phyloP scores from a whole-genome alignment of 2,329 filamentous ascomycete species.

The Neonectria ditissima region DNA sequence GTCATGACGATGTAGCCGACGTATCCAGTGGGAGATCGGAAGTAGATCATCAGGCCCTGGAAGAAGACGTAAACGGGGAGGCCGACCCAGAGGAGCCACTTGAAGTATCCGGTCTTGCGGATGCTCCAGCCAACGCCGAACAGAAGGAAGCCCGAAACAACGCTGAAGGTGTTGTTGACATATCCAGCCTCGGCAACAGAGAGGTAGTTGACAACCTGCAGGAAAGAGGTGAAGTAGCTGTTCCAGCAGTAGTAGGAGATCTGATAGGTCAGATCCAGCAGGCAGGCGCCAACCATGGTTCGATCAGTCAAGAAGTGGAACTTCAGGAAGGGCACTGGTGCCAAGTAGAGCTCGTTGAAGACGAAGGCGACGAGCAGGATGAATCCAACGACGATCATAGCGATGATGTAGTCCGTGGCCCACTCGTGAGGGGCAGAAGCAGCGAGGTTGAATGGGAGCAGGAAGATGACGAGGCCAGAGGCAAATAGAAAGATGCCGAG shows the following conservation, averaged over 20 bases:
- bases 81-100: constrained; percentile 58
- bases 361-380: constrained; percentile 61
- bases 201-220: constrained; percentile 62
- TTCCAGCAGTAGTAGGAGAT: constrained; percentile 58
- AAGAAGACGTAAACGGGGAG: constrained; percentile 65
- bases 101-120: constrained; percentile 61
- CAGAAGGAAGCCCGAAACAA: constrained; percentile 59
- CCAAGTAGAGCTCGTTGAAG: constrained; percentile 65
- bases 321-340: constrained; percentile 67
- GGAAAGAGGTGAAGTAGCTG: constrained; percentile 60
- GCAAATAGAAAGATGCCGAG: constrained; percentile 63
- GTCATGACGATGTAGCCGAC: constrained; percentile 60
- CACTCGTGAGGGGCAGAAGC: constrained; percentile 55
- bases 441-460: constrained; percentile 68
- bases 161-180: constrained; percentile 57
- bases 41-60: constrained; percentile 53
- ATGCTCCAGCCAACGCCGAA: constrained; percentile 60
- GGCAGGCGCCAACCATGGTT: constrained; percentile 61
- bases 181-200: constrained; percentile 60
- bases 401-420: constrained; percentile 61
- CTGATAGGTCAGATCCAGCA: constrained; percentile 52
- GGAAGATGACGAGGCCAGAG: constrained; percentile 62
- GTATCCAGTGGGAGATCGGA: constrained; percentile 47
- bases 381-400: constrained; percentile 67
- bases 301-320: constrained; percentile 59